Evolutionary conservation across 1,139 yeast species (phyloP), one percentile per base, ranked within the genome.

Genomic region (Magnusiomyces magnusii): DNA sequence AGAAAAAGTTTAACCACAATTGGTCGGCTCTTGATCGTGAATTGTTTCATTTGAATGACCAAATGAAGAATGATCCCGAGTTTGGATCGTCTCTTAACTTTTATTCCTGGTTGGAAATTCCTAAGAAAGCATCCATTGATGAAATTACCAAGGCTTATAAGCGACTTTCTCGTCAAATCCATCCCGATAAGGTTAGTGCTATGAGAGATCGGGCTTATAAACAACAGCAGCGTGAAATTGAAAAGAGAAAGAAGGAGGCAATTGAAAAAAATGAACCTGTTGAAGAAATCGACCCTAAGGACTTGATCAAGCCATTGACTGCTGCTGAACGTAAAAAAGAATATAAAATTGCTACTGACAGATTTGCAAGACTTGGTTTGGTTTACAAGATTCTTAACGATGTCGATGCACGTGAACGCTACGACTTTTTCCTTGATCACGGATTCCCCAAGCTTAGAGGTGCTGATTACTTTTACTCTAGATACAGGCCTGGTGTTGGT

Each of bases 361-460:
- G 87, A 56, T 92, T 86, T 70, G 87, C 91, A 64, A 75, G 93
- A 49, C 78, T 92, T 55, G 87, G 93, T 27, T 73, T 83, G 36
- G 90, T 89, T 23, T 86, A 90, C 54, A 82, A 86, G 67, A 85
- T 91, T 59, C 78, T 92, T 61, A 77, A 91, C 62, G 80, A 81
- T 55, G 78, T 82, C 10, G 79, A 81, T 60, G 63, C 66, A 19
- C 82, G 86, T 62, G 86, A 85, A 64, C 78, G 93, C 21, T 93
- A 93, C 71, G 98, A 93, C 71, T 92, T 85, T 72, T 93, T 89
- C 73, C 76, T 87, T 59, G 77, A 80, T 47, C 82, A 85, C 65
- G 99, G 99, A 2, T 93, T 93, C 73, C 99, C 99, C 3, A 79
- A 79, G 61, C 89, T 88, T 82, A 83, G 80, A 53, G 76, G 75